Evolutionary conservation across 768 basidiomycete genomes (phyloP).

Genomic region (Kockovaella imperatae): DNA sequence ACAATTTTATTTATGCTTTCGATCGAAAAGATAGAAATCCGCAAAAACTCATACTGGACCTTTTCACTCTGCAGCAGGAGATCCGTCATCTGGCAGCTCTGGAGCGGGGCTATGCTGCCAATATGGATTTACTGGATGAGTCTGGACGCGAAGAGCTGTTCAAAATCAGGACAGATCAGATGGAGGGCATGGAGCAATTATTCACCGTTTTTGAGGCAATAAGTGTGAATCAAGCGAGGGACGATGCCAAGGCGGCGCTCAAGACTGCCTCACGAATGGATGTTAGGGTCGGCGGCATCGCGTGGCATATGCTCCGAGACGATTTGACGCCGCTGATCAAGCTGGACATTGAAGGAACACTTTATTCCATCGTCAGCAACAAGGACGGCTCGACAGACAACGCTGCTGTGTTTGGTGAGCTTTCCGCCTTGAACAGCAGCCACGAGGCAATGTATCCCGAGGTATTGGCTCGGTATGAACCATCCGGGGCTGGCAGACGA

Average conservation of each 20-base stretch:
- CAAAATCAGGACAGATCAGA: slow-evolving; percentile 63
- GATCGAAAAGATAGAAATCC: slow-evolving; percentile 49
- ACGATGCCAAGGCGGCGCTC: slow-evolving; percentile 55
- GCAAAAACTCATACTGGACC: slow-evolving; percentile 24
- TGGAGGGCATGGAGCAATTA: slow-evolving; percentile 67
- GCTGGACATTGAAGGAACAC: slow-evolving; percentile 67
- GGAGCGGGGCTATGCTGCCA: slow-evolving; percentile 43
- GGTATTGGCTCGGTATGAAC: slow-evolving; percentile 70
- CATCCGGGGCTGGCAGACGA: slow-evolving; percentile 50
- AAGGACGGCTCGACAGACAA: slow-evolving; percentile 82
- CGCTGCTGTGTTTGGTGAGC: slow-evolving; percentile 62
- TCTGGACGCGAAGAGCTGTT: slow-evolving; percentile 54
- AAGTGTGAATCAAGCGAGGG: slow-evolving; percentile 69
- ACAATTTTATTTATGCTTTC: slow-evolving; percentile 75
- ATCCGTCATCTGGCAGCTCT: slow-evolving; percentile 53
- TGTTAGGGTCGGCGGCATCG: slow-evolving; percentile 75
- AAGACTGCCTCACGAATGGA: slow-evolving; percentile 74
- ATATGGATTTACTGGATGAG: slow-evolving; percentile 41
- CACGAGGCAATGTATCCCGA: slow-evolving; percentile 77
- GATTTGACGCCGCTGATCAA: slow-evolving; percentile 70
- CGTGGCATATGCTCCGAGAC: slow-evolving; percentile 77
- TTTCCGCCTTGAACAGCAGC: slow-evolving; percentile 79
- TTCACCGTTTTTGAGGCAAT: slow-evolving; percentile 69
- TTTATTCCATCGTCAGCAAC: slow-evolving; percentile 74
- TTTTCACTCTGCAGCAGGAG: slow-evolving; percentile 56